phyloP scores from a whole-genome alignment of 257 asterid genomes.

The Gardenia jasminoides region DNA sequence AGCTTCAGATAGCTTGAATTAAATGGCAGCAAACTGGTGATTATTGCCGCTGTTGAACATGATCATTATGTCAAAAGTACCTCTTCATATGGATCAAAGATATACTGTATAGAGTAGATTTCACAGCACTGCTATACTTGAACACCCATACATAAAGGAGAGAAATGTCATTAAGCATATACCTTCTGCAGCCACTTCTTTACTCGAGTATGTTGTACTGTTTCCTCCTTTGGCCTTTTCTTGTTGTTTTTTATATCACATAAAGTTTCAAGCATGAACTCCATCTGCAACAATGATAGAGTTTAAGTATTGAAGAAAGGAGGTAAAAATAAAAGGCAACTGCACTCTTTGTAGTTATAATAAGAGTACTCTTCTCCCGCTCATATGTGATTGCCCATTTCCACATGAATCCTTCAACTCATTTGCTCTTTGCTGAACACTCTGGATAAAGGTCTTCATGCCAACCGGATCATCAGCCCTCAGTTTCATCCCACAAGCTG shows the following conservation, averaged over 20 bases:
- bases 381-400: conserved; percentile 49
- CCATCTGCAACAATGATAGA: conserved; percentile 60
- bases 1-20: neutral
- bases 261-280: conserved; percentile 85
- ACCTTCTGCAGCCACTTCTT: conserved; percentile 96
- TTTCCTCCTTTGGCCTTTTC: conserved; percentile 61
- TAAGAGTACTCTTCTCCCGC: conserved; percentile 64
- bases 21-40: neutral
- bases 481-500: conserved; percentile 97
- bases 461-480: conserved; percentile 92
- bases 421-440: conserved; percentile 74
- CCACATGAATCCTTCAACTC: conserved; percentile 73
- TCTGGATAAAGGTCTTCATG: conserved; percentile 74
- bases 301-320: conserved; percentile 18
- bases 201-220: conserved; percentile 66
- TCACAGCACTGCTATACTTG: neutral
- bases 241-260: conserved; percentile 94
- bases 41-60: neutral
- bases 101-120: neutral
- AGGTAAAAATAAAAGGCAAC: conserved; percentile 18
- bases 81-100: neutral
- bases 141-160: neutral
- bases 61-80: neutral
- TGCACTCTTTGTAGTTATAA: conserved; percentile 7
- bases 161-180: neutral